Evolutionary conservation across 495 filamentous ascomycete genomes (phyloP), one percentile per base, ranked within the genome.

Genomic region (Ramalina intermedia): DNA sequence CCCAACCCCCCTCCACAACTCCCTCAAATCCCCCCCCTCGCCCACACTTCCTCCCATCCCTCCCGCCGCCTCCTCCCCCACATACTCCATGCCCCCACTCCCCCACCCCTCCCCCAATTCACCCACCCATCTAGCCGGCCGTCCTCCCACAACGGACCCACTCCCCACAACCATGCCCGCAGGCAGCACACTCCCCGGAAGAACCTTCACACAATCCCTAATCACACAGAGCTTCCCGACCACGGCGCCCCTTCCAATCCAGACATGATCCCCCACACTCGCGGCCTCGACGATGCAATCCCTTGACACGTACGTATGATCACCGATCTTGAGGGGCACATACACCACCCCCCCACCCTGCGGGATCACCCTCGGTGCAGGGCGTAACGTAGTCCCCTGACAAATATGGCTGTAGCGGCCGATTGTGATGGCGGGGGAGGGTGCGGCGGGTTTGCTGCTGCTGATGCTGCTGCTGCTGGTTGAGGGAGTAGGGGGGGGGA

Each of bases 81-180:
- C 13, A 21, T 29, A 37, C 27, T 17, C 27, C 43, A 54, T 58
- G 61, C 11, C 66, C 60, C 53, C 65, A 55, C 46, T 63, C 61
- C 49, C 65, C 53, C 55, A 68, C 51, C 49, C 68, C 66, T 18
- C 65, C 67, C 41, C 18, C 35, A n/a, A 64, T 64, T 52, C 64
- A 59, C 7, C 45, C 11, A 48, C 65, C 60, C 55, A 55, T 61
- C 36, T 55, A 53, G 42, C 56, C 54, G 26, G 23, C 39, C 16
- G 20, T 26, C 46, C 26, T 20, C n/a, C 40, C 7, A 98, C 88
- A 39, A 96, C 74, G 57, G 75, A 82, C 65, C 85, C 90, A 59
- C 84, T 85, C 27, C 88, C 86, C 52, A 96, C 84, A 12, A 96
- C 86, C 81, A 93, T 95, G 48, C 84, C 82, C 14, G 79, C 70